These are phyloP conservation scores for Botrytis paeoniae DNA, from an alignment of 2,329 filamentous ascomycete genomes.

Conservation along the genomic window DNA sequence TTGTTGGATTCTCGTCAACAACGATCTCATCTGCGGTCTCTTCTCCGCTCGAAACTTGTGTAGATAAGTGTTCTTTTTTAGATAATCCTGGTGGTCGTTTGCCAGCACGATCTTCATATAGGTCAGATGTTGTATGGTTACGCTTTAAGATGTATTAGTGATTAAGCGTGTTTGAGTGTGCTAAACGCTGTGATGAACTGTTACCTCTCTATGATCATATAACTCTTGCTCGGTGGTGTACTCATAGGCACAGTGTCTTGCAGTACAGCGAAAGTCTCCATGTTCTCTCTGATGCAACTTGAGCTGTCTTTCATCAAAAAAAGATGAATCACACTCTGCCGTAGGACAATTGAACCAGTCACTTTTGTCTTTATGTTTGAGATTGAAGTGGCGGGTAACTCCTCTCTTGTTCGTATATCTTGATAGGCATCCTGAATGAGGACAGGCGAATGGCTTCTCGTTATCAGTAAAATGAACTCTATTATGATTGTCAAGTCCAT, in stretches of 20 bases:
- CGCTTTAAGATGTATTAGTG: background rate
- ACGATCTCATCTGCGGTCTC: background rate
- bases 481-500: background rate
- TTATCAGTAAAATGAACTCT: background rate
- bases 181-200: background rate
- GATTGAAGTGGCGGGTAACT: background rate
- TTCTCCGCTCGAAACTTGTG: background rate
- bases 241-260: background rate
- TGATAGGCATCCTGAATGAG: background rate
- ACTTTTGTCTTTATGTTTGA: background rate
- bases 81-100: background rate
- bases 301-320: background rate
- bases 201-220: background rate
- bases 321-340: background rate
- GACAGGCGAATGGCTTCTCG: background rate
- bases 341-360: background rate
- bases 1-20: background rate
- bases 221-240: background rate
- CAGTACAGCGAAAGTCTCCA: background rate
- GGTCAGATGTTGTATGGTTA: background rate
- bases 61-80: background rate
- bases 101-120: background rate
- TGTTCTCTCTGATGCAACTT: background rate
- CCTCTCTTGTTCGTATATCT: background rate
- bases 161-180: too few relatives aligned